Percentiles rank a stretch among this genome's conserved stretches.
These are phyloP conservation scores for Ochetophila trinervis DNA, from an alignment of 306 rosid genomes.

Conservation along the genomic window DNA sequence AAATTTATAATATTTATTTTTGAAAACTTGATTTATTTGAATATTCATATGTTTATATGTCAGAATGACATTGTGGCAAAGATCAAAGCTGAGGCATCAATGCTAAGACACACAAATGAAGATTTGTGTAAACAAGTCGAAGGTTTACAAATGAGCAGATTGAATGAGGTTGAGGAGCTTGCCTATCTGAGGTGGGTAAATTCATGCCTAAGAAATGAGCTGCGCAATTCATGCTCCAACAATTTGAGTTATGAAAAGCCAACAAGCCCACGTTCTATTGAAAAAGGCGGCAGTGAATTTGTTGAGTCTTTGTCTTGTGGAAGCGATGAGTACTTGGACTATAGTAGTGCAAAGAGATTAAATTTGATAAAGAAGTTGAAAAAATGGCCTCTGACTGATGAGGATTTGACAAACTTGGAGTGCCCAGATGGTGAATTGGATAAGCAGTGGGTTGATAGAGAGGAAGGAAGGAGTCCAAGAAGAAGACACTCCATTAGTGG, in stretches of 20 bases:
- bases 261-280: constrained; percentile 52
- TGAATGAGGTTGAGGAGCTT: constrained; percentile 96
- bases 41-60: not conserved
- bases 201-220: constrained; percentile 79
- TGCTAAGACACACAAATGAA: constrained; percentile 76
- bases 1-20: too few relatives aligned
- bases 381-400: constrained; percentile 70
- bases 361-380: constrained; percentile 65
- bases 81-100: constrained; percentile 82
- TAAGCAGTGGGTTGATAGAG: constrained; percentile 61
- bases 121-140: constrained; percentile 96
- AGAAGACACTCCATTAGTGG: constrained; percentile 97
- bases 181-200: constrained; percentile 98
- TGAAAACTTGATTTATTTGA: not conserved
- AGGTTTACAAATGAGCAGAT: constrained; percentile 83
- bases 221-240: constrained; percentile 64
- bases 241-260: constrained; percentile 43
- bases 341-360: constrained; percentile 46
- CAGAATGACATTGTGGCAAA: constrained; percentile 79
- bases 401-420: constrained; percentile 56
- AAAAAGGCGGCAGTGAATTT: constrained; percentile 47
- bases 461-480: constrained; percentile 57
- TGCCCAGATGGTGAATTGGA: constrained; percentile 43
- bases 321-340: constrained; percentile 44
- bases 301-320: constrained; percentile 48